Conservation (phyloP, 257 asterid species). For the Nicotiana tabacum region DNA sequence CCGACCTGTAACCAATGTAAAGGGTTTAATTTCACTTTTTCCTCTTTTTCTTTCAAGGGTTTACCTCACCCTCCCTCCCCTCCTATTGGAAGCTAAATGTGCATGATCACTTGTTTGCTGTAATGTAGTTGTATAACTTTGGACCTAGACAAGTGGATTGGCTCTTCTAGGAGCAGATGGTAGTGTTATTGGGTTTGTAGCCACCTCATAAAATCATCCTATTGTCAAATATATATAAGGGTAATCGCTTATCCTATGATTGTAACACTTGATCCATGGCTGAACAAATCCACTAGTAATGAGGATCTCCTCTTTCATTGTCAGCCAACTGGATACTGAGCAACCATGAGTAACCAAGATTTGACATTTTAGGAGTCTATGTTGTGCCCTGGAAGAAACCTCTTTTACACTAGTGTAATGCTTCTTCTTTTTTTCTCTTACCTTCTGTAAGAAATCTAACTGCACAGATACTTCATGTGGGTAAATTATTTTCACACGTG, state of each 20-base stretch:
- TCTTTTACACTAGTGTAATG: not conserved
- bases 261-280: constrained; percentile 4
- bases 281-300: constrained; percentile 28
- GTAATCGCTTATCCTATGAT: constrained; percentile 25
- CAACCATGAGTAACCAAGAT: not conserved
- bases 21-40: not conserved
- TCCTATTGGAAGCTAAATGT: not conserved
- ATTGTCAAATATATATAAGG: constrained; percentile 20
- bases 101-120: not conserved
- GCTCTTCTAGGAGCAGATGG: not conserved
- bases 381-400: not conserved
- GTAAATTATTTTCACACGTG: not conserved
- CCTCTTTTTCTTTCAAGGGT: not conserved
- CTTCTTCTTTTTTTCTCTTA: not conserved
- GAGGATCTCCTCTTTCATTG: constrained; percentile 27
- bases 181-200: constrained; percentile 22
- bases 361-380: not conserved
- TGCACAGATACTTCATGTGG: not conserved
- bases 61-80: not conserved
- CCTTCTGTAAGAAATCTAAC: not conserved
- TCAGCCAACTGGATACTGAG: constrained; percentile 28
- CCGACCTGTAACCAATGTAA: not conserved
- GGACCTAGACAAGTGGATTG: not conserved
- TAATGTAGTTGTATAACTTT: not conserved
- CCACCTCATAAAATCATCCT: constrained; percentile 18